Conservation (phyloP, 768 basidiomycete species). For the Gloeophyllum trabeum region DNA sequence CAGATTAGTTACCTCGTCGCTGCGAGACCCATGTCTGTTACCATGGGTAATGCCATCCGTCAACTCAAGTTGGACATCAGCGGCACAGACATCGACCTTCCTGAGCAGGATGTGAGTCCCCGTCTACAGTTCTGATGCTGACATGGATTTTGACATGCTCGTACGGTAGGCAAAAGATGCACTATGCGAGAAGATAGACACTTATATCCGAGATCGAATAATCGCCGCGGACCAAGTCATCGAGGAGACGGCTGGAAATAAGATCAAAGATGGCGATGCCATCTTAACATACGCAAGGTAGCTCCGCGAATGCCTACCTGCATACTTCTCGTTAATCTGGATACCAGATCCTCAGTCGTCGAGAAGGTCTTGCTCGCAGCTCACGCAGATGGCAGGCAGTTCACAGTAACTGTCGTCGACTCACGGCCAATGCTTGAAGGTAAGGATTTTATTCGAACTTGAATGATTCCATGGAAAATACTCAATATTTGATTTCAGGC, state of each 20-base stretch:
- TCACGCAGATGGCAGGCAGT: slow-evolving; percentile 58
- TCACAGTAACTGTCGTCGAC: slow-evolving; percentile 90
- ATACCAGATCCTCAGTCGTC: slow-evolving; percentile 79
- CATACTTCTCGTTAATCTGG: slow-evolving; percentile 2
- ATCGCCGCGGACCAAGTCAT: slow-evolving; percentile 91
- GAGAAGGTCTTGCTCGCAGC: slow-evolving; percentile 81
- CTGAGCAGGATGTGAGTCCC: slow-evolving; percentile 80
- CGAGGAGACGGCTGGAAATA: slow-evolving; percentile 75
- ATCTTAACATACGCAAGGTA: slow-evolving; percentile 91
- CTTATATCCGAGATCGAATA: slow-evolving; percentile 90
- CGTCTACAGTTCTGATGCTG: neutral
- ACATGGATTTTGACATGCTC: slow-evolving; percentile 2
- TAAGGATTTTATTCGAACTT: slow-evolving; percentile 11
- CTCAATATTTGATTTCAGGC: slow-evolving; percentile 32
- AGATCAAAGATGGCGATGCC: slow-evolving; percentile 91
- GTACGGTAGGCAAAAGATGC: slow-evolving; percentile 69
- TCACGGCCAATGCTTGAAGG: slow-evolving; percentile 94
- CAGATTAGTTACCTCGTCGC: slow-evolving; percentile 87
- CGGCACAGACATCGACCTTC: slow-evolving; percentile 81
- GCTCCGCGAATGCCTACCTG: slow-evolving; percentile 6
- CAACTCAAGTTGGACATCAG: slow-evolving; percentile 95
- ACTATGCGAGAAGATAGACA: slow-evolving; percentile 78
- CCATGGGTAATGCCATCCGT: slow-evolving; percentile 91
- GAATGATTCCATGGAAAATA: neutral
- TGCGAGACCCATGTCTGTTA: slow-evolving; percentile 83